Conservation (phyloP, 495 filamentous ascomycete species). For the Penicillium robsamsonii region DNA sequence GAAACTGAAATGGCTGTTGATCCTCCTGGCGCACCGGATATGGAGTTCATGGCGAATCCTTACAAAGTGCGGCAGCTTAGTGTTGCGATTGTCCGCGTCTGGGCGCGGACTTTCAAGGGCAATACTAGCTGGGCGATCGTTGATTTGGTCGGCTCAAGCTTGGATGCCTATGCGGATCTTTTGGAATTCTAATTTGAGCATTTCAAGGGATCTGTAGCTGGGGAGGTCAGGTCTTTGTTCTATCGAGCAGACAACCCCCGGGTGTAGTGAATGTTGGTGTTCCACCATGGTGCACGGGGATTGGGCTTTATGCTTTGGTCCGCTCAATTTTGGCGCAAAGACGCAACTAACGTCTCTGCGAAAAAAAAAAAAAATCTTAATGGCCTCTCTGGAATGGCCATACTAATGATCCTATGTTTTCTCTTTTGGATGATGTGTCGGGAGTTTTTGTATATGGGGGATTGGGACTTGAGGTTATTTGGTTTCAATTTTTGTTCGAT, state of each 20-base stretch:
- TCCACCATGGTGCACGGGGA: neutral
- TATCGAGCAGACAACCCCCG: neutral
- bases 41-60: conserved; percentile 46
- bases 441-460: conserved; percentile 11
- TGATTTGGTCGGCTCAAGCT: conserved; percentile 47
- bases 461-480: conserved; percentile 1
- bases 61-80: conserved; percentile 49
- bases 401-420: conserved; percentile 11
- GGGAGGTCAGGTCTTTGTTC: neutral
- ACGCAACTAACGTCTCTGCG: neutral
- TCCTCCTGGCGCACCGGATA: conserved; percentile 41
- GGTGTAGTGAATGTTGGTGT: neutral
- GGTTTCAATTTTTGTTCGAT: conserved; percentile 4
- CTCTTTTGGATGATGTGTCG: conserved; percentile 3
- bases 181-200: conserved; percentile 28
- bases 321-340: neutral
- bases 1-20: conserved; percentile 71
- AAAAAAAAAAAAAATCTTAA: conserved; percentile 2
- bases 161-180: conserved; percentile 46
- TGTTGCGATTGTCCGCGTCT: conserved; percentile 52
- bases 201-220: neutral
- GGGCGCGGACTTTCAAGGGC: conserved; percentile 54
- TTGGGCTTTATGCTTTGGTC: neutral
- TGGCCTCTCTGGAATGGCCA: conserved; percentile 6
- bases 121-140: conserved; percentile 56